Evolutionary conservation across 1,139 yeast species (phyloP), one percentile per base, ranked within the genome.

Genomic region (Sugiyamaella castrensis): DNA sequence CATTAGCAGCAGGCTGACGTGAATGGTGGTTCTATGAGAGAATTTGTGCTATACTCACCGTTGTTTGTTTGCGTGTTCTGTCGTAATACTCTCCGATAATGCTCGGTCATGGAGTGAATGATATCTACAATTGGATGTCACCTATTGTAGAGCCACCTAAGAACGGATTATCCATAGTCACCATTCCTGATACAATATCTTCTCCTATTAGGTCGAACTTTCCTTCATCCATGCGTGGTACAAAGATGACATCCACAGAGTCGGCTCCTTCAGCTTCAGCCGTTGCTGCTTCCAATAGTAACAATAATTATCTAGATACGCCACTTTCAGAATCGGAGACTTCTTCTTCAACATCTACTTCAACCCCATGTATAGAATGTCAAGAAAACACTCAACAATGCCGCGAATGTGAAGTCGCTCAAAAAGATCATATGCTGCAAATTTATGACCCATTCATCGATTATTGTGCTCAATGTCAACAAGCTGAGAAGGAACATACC

Each of bases 401-500:
- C 31, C 29, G 24, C 26, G 52, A 49, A 27, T 49, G 52, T 27
- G 47, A 49, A 16, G 43, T 49, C 11, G 52, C 52, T 29, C 16
- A 39, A 33, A 40, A 34, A 13, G 52, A 49, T 31, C 52, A 49
- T 29, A 13, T 46, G 42, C 27, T 46, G 40, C 47, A 41, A 33
- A 42, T 49, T 12, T 49, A 46, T 38, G 52, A 49, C 28, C 52
- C 52, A 11, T 39, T 30, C 28, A 24, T 46, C 19, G 53, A 40
- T 9, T 54, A 44, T 12, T 57, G 60, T 37, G 43, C 48, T 15
- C 37, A 50, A 45, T 57, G 59, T 40, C 53, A 46, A 28, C 52
- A 51, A 26, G 58, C 60, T 4, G 51, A 50, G 29, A 26, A 45
- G 32, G 58, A 56, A 10, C 59, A 56, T 32, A 40, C 37, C 36